Conservation (phyloP, 352 stramenopile species). For the Phytophthora meadii region DNA sequence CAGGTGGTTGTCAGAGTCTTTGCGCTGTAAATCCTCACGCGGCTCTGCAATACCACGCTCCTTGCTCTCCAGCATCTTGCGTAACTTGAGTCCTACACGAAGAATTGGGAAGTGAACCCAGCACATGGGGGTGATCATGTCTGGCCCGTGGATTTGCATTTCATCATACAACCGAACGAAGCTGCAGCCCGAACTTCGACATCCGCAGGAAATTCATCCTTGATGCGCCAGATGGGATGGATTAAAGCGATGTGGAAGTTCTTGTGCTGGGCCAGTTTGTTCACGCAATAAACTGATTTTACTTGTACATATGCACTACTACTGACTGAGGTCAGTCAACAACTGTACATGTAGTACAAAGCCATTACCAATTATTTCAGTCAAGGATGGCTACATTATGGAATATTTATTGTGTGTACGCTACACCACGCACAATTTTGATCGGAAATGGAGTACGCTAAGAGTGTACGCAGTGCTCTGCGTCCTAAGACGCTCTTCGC, state of each 20-base stretch:
- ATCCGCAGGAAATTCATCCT: too few species aligned
- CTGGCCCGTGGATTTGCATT: too few species aligned
- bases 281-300: too few species aligned
- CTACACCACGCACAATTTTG: not conserved
- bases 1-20: slow-evolving; percentile 8
- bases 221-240: not conserved
- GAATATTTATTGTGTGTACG: not conserved
- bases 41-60: not conserved
- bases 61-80: slow-evolving; percentile 15
- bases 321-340: too few species aligned
- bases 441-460: slow-evolving; percentile 60
- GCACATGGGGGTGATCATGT: too few species aligned
- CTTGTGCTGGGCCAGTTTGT: too few species aligned
- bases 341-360: too few species aligned
- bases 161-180: too few species aligned
- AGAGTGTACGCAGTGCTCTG: slow-evolving; percentile 65
- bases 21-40: not conserved
- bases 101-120: slow-evolving; percentile 14
- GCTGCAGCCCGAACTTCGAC: too few species aligned
- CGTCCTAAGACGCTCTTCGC: slow-evolving; percentile 66
- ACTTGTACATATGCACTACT: too few species aligned
- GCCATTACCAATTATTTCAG: too few species aligned
- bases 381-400: not conserved
- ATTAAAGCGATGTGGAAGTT: slow-evolving; percentile 2
- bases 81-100: not conserved